Evolutionary conservation across 169 alveolate species (phyloP).

Genomic region (Plasmodium vinckei): DNA sequence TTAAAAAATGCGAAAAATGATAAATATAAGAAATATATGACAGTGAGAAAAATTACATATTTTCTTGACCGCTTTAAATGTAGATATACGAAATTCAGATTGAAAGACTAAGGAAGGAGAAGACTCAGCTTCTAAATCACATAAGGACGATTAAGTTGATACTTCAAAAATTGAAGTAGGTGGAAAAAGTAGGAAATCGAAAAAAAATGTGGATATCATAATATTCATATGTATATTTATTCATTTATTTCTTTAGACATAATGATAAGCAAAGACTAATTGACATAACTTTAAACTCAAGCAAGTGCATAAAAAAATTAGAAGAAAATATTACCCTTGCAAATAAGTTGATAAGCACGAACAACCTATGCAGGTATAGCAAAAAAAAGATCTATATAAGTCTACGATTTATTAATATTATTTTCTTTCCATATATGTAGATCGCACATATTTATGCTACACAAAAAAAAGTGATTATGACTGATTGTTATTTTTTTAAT

Average conservation of each 20-base stretch:
- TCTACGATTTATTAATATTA: neutral
- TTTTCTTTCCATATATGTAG: too few relatives aligned
- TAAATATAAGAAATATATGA: too few relatives aligned
- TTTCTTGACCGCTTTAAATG: neutral
- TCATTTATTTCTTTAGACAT: slow-evolving; percentile 2
- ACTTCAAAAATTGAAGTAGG: slow-evolving; percentile 47
- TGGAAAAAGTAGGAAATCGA: neutral
- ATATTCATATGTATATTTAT: too few relatives aligned
- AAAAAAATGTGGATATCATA: too few relatives aligned
- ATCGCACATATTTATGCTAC: too few relatives aligned
- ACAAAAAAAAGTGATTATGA: too few relatives aligned
- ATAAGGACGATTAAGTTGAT: slow-evolving; percentile 50
- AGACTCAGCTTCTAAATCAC: slow-evolving; percentile 54
- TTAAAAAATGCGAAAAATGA: neutral
- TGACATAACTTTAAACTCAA: slow-evolving; percentile 40
- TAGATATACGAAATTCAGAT: slow-evolving; percentile 63
- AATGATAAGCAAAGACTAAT: slow-evolving; percentile 56
- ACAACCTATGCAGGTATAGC: slow-evolving; percentile 49
- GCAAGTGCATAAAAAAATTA: slow-evolving; percentile 37
- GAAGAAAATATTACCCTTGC: slow-evolving; percentile 58
- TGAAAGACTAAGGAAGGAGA: slow-evolving; percentile 40
- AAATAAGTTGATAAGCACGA: slow-evolving; percentile 30
- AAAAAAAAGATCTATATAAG: neutral
- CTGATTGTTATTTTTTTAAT: neutral
- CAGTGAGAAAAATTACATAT: neutral